Percentiles rank a stretch among this genome's conserved stretches.
phyloP scores from a whole-genome alignment of 2,329 filamentous ascomycete species.

The Aspergillus melleus region DNA sequence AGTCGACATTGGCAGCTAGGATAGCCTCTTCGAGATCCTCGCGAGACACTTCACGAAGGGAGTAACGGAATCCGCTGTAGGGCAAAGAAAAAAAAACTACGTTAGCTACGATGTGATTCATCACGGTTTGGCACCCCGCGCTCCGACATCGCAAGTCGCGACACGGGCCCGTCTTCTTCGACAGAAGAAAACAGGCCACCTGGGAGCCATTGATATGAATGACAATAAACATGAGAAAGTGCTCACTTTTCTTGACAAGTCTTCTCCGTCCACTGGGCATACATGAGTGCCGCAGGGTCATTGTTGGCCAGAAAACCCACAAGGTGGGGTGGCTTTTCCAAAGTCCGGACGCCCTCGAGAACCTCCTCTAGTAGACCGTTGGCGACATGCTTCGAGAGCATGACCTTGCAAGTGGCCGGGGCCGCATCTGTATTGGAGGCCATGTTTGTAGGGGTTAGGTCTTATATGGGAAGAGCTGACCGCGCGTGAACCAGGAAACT shows the following conservation, averaged over 20 bases:
- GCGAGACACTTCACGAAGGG: conserved; percentile 78
- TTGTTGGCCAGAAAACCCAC: conserved; percentile 90
- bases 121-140: background rate
- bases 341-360: conserved; percentile 68
- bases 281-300: conserved; percentile 87
- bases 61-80: conserved; percentile 80
- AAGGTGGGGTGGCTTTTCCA: conserved; percentile 73
- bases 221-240: conserved; percentile 15
- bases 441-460: conserved; percentile 24
- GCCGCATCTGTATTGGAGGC: conserved; percentile 29
- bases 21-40: conserved; percentile 89
- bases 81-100: conserved; percentile 6
- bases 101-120: conserved; percentile 21
- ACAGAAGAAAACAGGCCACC: background rate
- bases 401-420: conserved; percentile 75
- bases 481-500: background rate
- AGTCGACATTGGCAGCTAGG: conserved; percentile 77
- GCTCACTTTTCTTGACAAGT: conserved; percentile 93
- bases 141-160: conserved; percentile 18
- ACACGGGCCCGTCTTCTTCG: background rate
- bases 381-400: conserved; percentile 84
- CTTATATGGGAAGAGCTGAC: conserved; percentile 2
- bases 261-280: conserved; percentile 96
- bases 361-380: conserved; percentile 79
- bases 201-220: conserved; percentile 10